phyloP scores from a whole-genome alignment of 495 filamentous ascomycete species.

The Jackrogersella minutella region DNA sequence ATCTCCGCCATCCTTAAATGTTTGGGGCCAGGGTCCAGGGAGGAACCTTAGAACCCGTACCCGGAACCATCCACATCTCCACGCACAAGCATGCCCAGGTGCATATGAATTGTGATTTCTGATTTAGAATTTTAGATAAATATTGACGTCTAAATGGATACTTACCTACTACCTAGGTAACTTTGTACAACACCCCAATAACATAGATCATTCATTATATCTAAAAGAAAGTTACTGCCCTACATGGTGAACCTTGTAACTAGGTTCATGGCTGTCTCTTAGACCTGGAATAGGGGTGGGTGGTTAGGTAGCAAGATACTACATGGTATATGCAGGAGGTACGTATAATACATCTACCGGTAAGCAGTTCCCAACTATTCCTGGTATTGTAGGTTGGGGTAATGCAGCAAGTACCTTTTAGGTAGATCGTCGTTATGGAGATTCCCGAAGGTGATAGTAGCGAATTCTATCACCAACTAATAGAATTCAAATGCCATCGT shows the following conservation, averaged over 20 bases:
- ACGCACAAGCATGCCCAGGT: too few species aligned
- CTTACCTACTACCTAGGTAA: too few species aligned
- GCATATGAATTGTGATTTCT: too few species aligned
- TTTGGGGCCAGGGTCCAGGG: too few species aligned
- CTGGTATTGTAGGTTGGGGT: neutral
- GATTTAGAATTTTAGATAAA: too few species aligned
- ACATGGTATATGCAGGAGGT: neutral
- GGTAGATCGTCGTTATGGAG: slow-evolving; percentile 1
- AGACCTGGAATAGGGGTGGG: neutral
- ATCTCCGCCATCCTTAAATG: slow-evolving; percentile 26
- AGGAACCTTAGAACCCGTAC: too few species aligned
- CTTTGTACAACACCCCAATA: too few species aligned
- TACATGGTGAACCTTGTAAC: too few species aligned
- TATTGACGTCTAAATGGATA: too few species aligned
- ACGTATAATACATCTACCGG: neutral
- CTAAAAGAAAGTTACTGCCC: neutral
- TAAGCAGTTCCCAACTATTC: neutral
- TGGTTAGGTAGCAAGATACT: too few species aligned
- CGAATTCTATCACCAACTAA: neutral
- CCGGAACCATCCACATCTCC: too few species aligned
- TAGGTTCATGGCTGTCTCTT: neutral
- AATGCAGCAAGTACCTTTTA: neutral
- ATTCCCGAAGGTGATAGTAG: neutral
- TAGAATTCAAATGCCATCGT: neutral
- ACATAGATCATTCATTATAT: too few species aligned